phyloP scores from a whole-genome alignment of 805 yeast genomes.

The Pichia manshurica region DNA sequence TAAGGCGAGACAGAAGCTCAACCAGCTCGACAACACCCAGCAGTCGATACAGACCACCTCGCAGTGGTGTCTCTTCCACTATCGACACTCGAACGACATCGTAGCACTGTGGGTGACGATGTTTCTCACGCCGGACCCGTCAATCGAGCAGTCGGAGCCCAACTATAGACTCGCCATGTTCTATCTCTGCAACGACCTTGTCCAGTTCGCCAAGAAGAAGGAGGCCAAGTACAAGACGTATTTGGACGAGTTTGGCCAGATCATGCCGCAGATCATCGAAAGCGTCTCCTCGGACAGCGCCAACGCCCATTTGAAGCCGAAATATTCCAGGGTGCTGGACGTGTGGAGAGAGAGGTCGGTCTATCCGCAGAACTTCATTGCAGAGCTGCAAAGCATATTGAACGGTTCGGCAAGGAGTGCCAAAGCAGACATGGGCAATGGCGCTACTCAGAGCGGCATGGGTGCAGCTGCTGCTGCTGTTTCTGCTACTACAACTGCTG shows the following conservation, averaged over 20 bases:
- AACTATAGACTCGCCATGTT: conserved; percentile 36
- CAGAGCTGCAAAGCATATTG: conserved; percentile 10
- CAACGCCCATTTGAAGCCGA: conserved; percentile 32
- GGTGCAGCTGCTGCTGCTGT: background rate
- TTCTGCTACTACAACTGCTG: background rate
- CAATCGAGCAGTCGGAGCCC: conserved; percentile 31
- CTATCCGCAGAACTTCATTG: conserved; percentile 28
- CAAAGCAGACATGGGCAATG: no score
- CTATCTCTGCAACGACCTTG: conserved; percentile 74
- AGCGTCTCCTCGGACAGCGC: conserved; percentile 17
- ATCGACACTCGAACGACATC: conserved; percentile 47
- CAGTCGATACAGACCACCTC: conserved; percentile 70
- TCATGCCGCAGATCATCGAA: conserved; percentile 39
- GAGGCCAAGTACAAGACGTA: conserved; percentile 46
- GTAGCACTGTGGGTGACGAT: conserved; percentile 24
- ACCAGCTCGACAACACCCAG: conserved; percentile 51
- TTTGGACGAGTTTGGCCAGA: conserved; percentile 48
- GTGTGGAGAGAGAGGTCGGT: conserved; percentile 56
- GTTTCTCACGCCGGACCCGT: conserved; percentile 11
- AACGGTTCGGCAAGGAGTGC: background rate
- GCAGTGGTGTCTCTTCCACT: conserved; percentile 66
- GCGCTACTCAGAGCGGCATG: background rate
- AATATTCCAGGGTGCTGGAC: conserved; percentile 44
- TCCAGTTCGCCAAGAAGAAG: conserved; percentile 68
- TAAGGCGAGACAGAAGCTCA: conserved; percentile 42